Percentiles rank a stretch among this genome's conserved stretches.
Evolutionary conservation across 108 stramenopile species (phyloP).

Genomic region (Pseudonitzschia pungens): DNA sequence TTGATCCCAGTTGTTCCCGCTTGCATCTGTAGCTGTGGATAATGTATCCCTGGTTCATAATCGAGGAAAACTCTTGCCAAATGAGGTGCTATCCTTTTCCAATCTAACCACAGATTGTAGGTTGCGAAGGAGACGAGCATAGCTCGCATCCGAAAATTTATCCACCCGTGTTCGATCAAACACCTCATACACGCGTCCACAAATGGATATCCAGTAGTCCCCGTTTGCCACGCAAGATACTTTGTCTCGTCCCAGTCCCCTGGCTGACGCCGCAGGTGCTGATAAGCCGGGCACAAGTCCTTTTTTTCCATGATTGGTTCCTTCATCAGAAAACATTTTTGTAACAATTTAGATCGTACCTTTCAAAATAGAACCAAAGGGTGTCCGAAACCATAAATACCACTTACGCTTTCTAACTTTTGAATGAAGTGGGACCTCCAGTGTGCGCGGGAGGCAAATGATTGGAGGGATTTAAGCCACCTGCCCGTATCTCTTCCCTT

Average conservation of each 20-base stretch:
- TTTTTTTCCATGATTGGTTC: constrained; percentile 57
- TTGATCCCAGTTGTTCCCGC: constrained; percentile 78
- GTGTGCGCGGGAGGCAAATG: constrained; percentile 68
- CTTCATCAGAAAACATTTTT: background rate
- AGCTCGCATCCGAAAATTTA: constrained; percentile 77
- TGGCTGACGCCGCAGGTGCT: constrained; percentile 54
- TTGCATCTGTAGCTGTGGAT: constrained; percentile 83
- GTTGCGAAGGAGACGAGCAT: constrained; percentile 78
- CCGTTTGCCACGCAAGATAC: constrained; percentile 58
- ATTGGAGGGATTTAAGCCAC: constrained; percentile 61
- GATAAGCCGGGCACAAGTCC: constrained; percentile 56
- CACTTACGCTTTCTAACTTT: constrained; percentile 49
- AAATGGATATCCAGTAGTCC: constrained; percentile 65
- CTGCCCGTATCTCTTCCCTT: constrained; percentile 16
- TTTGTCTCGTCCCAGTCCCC: constrained; percentile 57
- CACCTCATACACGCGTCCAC: constrained; percentile 79
- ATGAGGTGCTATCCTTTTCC: constrained; percentile 61
- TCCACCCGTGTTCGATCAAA: constrained; percentile 61
- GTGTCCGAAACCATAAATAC: no score
- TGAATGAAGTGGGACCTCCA: constrained; percentile 77
- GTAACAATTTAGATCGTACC: background rate
- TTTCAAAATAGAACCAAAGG: no score
- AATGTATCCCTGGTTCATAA: constrained; percentile 69
- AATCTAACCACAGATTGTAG: constrained; percentile 78
- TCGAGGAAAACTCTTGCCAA: constrained; percentile 66